Evolutionary conservation across 495 filamentous ascomycete species (phyloP), one percentile per base, ranked within the genome.

Genomic region (Hypoxylon fragiforme): DNA sequence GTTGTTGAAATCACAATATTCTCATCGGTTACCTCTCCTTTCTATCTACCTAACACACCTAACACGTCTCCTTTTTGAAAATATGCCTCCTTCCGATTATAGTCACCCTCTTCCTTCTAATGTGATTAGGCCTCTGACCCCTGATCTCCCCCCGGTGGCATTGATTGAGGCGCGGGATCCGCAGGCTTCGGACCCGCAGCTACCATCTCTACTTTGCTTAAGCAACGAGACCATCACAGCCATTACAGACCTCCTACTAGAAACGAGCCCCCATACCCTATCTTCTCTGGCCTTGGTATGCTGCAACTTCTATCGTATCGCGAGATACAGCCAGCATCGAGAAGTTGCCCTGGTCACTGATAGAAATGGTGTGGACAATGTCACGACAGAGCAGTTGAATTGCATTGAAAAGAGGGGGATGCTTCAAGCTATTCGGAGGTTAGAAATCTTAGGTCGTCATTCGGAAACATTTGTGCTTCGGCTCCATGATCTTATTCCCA

Each of bases 241-340:
- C 8, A 37, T 52, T 13, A 39, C 21, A 5, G 48, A 37, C 4
- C 11, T 52, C 0, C 22, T 52, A 26, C 19, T 35, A 4, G 48
- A 51, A 5, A 51, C 24, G 26, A 34, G 38, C 11, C 38, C 37
- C 26, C 9, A 13, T 3, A 16, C 28, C 0, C 13, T 35, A 7
- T 24, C 16, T 11, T 42, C 38, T 7, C 28, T 51, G n/a, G 48
- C 48, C 7, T 13, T 51, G 3, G 48, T 51, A n/a, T 42, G 15
- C 13, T 51, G 37, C 2, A 21, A 34, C 8, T 43, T 41, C 22
- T 13, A 51, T n/a, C 16, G 37, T 35, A 20, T 42, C n/a, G 47
- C 15, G 7, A 32, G 37, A 21, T 50, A 50, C 6, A 16, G 8
- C 19, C 37, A 50, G 13, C 36, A 50, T 24, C 26, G 16, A 35